phyloP scores from a whole-genome alignment of 805 yeast genomes.

The Kazachstania kunashirensis region DNA sequence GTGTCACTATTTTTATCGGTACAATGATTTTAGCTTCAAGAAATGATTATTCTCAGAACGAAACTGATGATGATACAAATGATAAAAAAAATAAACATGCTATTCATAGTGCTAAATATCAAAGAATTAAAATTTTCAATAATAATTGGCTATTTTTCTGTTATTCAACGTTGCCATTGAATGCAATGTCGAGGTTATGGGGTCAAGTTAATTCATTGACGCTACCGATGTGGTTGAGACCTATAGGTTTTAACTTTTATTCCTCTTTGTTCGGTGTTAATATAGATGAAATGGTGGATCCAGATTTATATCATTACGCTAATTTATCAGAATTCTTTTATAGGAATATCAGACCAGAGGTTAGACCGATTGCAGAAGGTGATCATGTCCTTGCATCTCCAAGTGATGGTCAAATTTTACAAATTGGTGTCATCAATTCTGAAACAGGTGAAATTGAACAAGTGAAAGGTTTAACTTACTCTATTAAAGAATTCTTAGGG shows the following conservation, averaged over 20 bases:
- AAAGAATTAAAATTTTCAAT: conserved; percentile 28
- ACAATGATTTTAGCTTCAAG: conserved; percentile 16
- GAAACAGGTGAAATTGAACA: conserved; percentile 86
- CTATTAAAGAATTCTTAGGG: conserved; percentile 82
- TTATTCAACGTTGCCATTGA: conserved; percentile 82
- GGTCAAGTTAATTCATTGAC: conserved; percentile 78
- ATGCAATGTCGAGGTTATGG: conserved; percentile 88
- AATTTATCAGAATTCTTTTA: conserved; percentile 90
- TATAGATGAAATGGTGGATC: conserved; percentile 78
- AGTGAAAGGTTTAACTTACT: conserved; percentile 92
- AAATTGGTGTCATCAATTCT: conserved; percentile 59
- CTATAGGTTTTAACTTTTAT: conserved; percentile 71
- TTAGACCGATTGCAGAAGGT: conserved; percentile 61
- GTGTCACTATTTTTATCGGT: conserved; percentile 24
- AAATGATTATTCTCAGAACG: conserved; percentile 20
- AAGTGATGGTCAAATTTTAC: conserved; percentile 84
- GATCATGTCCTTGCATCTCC: conserved; percentile 68
- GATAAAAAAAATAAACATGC: conserved; percentile 18
- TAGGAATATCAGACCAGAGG: conserved; percentile 66
- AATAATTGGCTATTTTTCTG: conserved; percentile 81
- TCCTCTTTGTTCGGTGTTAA: conserved; percentile 78
- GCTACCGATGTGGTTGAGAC: conserved; percentile 81
- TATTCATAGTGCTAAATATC: conserved; percentile 16
- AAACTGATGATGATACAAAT: conserved; percentile 8
- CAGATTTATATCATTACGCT: conserved; percentile 60